These are phyloP conservation scores for Amanita molliuscula DNA, from an alignment of 768 basidiomycete species.

Conservation along the genomic window DNA sequence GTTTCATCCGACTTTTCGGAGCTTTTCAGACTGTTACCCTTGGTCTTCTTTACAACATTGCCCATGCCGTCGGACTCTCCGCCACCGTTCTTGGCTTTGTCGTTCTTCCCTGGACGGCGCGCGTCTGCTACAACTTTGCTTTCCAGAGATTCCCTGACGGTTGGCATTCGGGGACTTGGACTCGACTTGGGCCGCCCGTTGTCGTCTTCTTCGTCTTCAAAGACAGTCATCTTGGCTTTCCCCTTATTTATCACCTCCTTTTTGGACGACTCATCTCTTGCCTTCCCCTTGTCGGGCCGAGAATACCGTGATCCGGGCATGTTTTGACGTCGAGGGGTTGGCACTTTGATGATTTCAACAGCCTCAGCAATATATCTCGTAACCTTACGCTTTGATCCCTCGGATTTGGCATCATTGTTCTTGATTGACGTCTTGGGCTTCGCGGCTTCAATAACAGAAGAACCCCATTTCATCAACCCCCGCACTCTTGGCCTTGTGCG, in stretches of 20 bases:
- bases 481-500: constrained; percentile 9
- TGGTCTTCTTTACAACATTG: background rate
- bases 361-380: constrained; percentile 8
- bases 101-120: background rate
- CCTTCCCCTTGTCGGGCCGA: background rate
- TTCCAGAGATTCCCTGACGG: too few species aligned
- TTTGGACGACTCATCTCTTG: constrained; percentile 5
- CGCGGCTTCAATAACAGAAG: constrained; percentile 3
- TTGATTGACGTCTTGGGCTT: constrained; percentile 8
- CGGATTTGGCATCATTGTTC: constrained; percentile 1
- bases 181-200: background rate
- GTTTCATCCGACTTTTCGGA: constrained; percentile 8
- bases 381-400: constrained; percentile 4
- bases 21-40: background rate
- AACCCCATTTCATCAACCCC: constrained; percentile 6
- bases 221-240: background rate
- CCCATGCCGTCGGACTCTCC: background rate
- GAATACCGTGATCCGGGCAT: too few species aligned
- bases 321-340: background rate
- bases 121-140: too few species aligned
- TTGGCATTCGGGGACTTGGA: too few species aligned
- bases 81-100: background rate
- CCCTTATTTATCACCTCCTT: background rate
- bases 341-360: background rate
- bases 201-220: too few species aligned